Conservation (phyloP, 164 flowering plant genomes). For the Liriodendron chinense region DNA sequence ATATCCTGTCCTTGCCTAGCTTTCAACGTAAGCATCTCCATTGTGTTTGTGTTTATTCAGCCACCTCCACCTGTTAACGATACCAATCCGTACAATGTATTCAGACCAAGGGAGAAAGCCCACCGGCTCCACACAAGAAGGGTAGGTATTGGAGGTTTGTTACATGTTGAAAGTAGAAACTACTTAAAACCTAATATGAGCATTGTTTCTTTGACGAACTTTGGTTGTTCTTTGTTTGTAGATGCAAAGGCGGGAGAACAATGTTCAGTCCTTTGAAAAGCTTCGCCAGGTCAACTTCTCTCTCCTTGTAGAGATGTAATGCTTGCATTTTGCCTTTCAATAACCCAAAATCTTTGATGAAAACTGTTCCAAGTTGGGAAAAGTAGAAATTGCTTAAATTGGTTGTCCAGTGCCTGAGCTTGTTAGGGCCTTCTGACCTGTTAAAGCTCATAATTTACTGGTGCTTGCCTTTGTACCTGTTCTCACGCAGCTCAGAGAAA, state of each 20-base stretch:
- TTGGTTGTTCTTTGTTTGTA: conserved; percentile 16
- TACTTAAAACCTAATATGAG: not conserved
- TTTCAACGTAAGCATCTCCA: not conserved
- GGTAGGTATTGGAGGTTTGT: conserved; percentile 37
- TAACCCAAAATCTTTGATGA: too few species aligned
- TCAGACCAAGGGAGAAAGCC: conserved; percentile 97
- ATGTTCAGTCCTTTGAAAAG: conserved; percentile 97
- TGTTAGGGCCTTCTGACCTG: not conserved
- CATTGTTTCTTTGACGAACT: not conserved
- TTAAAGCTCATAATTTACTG: not conserved
- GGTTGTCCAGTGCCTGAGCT: not conserved
- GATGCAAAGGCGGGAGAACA: conserved; percentile 99
- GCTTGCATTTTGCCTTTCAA: not conserved
- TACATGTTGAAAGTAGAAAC: not conserved
- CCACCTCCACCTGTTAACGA: conserved; percentile 99
- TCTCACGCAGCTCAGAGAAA: not conserved
- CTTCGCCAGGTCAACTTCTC: conserved; percentile 75
- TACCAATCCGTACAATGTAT: conserved; percentile 97
- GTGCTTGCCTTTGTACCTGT: not conserved
- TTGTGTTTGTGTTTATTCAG: conserved; percentile 38
- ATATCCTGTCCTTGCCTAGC: not conserved
- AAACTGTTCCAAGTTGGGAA: too few species aligned
- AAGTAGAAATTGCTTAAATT: not conserved
- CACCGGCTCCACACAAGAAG: conserved; percentile 96
- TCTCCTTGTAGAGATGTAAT: too few species aligned